Percentiles rank a stretch among this genome's conserved stretches.
phyloP scores from a whole-genome alignment of 2,329 filamentous ascomycete genomes.

The Sclerotinia glacialis region DNA sequence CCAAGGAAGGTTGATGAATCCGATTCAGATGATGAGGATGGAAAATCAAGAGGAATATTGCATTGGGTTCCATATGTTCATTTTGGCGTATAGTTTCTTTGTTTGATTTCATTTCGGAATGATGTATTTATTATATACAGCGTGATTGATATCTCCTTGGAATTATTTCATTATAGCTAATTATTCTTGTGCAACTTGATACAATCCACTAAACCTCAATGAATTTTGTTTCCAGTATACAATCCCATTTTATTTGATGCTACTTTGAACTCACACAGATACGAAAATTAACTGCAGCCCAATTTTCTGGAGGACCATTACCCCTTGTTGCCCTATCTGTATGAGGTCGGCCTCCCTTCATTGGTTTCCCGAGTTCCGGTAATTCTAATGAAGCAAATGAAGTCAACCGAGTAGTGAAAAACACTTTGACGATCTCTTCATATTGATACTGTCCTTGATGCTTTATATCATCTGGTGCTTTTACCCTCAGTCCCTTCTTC shows the following conservation, averaged over 20 bases:
- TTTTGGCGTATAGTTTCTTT: conserved; percentile 10
- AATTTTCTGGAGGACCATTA: not conserved
- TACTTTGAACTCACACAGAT: not conserved
- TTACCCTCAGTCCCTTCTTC: too few species aligned
- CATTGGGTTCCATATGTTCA: conserved; percentile 20
- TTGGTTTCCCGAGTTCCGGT: not conserved
- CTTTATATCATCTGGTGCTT: not conserved
- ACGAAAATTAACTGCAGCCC: not conserved
- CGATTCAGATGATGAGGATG: conserved; percentile 7
- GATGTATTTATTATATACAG: not conserved
- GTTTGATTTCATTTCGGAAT: not conserved
- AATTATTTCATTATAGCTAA: not conserved
- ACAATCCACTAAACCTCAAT: not conserved
- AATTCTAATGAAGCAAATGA: not conserved
- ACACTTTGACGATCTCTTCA: not conserved
- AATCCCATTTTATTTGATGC: too few species aligned
- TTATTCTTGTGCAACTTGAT: not conserved
- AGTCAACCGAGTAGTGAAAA: not conserved
- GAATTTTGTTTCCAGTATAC: too few species aligned
- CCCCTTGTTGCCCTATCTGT: not conserved
- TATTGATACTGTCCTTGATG: too few species aligned
- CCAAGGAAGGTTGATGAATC: not conserved
- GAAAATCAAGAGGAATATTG: not conserved
- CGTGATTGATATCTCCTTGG: too few species aligned
- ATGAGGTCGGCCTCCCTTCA: not conserved